These are phyloP conservation scores for Penicillium waksmanii DNA, from an alignment of 495 filamentous ascomycete genomes.

Conservation along the genomic window DNA sequence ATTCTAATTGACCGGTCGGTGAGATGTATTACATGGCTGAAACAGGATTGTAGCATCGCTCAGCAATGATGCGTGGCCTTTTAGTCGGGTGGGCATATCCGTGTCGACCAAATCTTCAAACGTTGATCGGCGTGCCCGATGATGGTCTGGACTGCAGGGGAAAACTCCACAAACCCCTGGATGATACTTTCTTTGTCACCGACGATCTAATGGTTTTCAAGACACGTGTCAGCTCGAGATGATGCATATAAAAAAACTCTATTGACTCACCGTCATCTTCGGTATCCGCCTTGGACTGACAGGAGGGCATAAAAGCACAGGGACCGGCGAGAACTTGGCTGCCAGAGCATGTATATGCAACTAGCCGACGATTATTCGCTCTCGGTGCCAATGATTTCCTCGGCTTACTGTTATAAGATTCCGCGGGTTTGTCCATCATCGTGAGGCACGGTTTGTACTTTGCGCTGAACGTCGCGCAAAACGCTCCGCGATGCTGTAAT, in stretches of 20 bases:
- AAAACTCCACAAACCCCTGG: slow-evolving; percentile 50
- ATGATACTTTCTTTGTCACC: slow-evolving; percentile 45
- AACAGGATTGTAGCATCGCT: slow-evolving; percentile 69
- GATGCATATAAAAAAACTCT: neutral
- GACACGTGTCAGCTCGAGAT: neutral
- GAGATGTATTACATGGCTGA: slow-evolving; percentile 38
- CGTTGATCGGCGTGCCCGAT: slow-evolving; percentile 44
- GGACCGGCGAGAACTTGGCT: too few relatives aligned
- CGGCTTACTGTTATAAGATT: too few relatives aligned
- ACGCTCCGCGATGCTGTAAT: too few relatives aligned
- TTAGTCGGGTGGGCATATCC: slow-evolving; percentile 51
- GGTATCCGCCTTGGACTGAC: too few relatives aligned
- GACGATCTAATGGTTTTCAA: slow-evolving; percentile 43
- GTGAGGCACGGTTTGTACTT: too few relatives aligned
- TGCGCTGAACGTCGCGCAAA: too few relatives aligned
- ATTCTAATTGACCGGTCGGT: neutral
- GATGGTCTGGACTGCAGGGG: slow-evolving; percentile 42
- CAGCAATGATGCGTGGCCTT: slow-evolving; percentile 50
- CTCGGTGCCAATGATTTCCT: too few relatives aligned
- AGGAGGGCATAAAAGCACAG: too few relatives aligned
- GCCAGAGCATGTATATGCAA: too few relatives aligned
- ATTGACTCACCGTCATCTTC: too few relatives aligned
- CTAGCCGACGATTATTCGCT: too few relatives aligned
- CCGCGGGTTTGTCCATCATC: too few relatives aligned
- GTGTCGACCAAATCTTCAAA: slow-evolving; percentile 63